Percentiles rank a stretch among this genome's conserved stretches.
Evolutionary conservation across 208 protist genomes (phyloP).

Genomic region (Trypanosomatidae sp.): DNA sequence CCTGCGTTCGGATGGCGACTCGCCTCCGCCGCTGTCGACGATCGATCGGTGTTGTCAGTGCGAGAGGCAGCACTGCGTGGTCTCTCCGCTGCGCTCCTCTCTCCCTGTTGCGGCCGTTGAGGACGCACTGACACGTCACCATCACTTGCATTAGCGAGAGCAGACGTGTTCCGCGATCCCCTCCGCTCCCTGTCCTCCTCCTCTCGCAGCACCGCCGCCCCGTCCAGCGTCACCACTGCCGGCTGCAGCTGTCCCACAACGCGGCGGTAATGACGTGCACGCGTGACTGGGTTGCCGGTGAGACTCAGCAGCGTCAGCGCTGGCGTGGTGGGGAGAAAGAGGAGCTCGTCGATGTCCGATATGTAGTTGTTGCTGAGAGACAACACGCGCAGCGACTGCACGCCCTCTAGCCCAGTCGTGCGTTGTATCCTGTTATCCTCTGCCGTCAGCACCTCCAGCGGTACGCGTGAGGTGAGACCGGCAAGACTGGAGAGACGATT

Average conservation of each 20-base stretch:
- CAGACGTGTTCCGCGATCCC: not conserved
- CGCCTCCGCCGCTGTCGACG: too few relatives aligned
- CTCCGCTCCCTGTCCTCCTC: too few relatives aligned
- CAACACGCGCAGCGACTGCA: slow-evolving; percentile 45
- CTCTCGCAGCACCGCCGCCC: slow-evolving; percentile 40
- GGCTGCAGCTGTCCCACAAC: slow-evolving; percentile 44
- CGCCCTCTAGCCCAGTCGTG: slow-evolving; percentile 50
- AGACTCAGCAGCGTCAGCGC: slow-evolving; percentile 63
- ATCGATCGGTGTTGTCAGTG: too few relatives aligned
- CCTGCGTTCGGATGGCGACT: too few relatives aligned
- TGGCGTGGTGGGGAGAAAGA: slow-evolving; percentile 43
- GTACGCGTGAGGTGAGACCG: slow-evolving; percentile 38
- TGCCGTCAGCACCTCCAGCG: slow-evolving; percentile 63
- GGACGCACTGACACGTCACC: too few relatives aligned
- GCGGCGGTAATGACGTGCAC: slow-evolving; percentile 41
- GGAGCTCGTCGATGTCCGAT: slow-evolving; percentile 60
- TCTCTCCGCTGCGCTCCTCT: too few relatives aligned
- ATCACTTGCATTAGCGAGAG: not conserved
- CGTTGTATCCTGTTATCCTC: slow-evolving; percentile 67
- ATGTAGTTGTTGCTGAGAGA: slow-evolving; percentile 78
- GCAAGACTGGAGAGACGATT: slow-evolving; percentile 65
- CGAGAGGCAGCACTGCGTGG: too few relatives aligned
- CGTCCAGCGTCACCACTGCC: slow-evolving; percentile 69
- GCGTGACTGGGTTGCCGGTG: slow-evolving; percentile 59
- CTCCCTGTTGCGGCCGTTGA: too few relatives aligned